Evolutionary conservation across 2,329 filamentous ascomycete species (phyloP).

Genomic region (Fusarium cicatricum): DNA sequence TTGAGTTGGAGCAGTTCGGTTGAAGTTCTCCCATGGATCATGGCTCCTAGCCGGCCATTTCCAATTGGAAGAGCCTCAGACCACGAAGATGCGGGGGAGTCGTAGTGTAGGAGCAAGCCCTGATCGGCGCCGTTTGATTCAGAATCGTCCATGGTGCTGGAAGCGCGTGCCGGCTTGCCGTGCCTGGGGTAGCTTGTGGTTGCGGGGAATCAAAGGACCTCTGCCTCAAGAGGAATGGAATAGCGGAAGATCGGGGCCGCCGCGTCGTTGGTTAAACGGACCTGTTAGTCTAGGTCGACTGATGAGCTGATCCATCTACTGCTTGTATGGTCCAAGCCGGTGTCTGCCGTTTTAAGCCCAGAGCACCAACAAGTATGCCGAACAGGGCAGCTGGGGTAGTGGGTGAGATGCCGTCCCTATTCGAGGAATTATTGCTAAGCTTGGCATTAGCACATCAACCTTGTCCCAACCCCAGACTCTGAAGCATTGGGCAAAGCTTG

Average conservation of each 20-base stretch:
- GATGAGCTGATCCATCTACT: conserved; percentile 2
- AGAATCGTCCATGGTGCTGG: conserved; percentile 9
- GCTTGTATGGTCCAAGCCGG: conserved; percentile 1
- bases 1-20: conserved; percentile 55
- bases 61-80: conserved; percentile 55
- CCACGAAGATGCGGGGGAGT: conserved; percentile 38
- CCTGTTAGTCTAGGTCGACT: not conserved
- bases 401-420: not conserved
- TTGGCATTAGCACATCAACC: not conserved
- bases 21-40: conserved; percentile 54
- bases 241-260: not conserved
- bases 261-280: conserved; percentile 3
- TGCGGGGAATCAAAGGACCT: not conserved
- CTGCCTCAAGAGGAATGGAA: not conserved
- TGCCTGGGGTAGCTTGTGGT: not conserved
- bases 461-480: conserved; percentile 9
- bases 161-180: conserved; percentile 10
- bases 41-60: conserved; percentile 54
- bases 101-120: conserved; percentile 34
- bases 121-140: conserved; percentile 1
- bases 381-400: not conserved
- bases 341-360: conserved; percentile 10
- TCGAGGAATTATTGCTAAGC: conserved; percentile 13
- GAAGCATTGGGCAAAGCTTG: conserved; percentile 12
- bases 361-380: conserved; percentile 3